phyloP scores from a whole-genome alignment of 1,139 yeast species.

The Geotrichum aggregatum region DNA sequence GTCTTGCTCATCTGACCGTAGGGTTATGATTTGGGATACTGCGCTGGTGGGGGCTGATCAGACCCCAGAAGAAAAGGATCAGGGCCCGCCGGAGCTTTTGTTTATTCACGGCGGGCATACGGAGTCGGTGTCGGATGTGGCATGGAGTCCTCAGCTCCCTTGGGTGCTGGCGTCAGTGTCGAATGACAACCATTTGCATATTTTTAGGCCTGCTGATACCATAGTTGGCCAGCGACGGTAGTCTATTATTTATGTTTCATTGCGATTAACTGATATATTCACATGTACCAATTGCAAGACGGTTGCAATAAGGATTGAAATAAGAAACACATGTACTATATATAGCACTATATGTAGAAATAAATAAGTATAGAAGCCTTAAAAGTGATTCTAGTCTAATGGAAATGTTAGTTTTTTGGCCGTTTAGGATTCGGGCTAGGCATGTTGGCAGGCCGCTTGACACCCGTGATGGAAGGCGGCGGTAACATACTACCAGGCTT shows the following conservation, averaged over 20 bases:
- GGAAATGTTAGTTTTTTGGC: conserved; percentile 17
- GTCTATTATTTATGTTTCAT: not conserved
- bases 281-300: not conserved
- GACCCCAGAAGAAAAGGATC: conserved; percentile 33
- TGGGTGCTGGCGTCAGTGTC: conserved; percentile 81
- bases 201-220: conserved; percentile 60
- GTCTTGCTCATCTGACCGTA: conserved; percentile 65
- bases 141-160: conserved; percentile 78
- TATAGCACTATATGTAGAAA: no score
- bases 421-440: conserved; percentile 23
- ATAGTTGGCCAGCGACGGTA: conserved; percentile 34
- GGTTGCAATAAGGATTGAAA: not conserved
- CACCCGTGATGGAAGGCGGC: conserved; percentile 8
- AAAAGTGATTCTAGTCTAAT: not conserved
- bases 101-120: conserved; percentile 89
- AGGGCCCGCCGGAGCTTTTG: conserved; percentile 43
- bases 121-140: conserved; percentile 78
- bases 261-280: not conserved
- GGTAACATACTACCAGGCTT: conserved; percentile 7
- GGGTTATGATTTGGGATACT: conserved; percentile 70
- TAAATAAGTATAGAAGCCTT: not conserved
- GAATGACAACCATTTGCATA: conserved; percentile 81
- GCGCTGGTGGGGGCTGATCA: conserved; percentile 39
- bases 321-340: not conserved
- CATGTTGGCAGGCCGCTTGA: conserved; percentile 11